Percentiles rank a stretch among this genome's conserved stretches.
These are phyloP conservation scores for Phoma herbarum DNA, from an alignment of 2,329 filamentous ascomycete genomes.

Conservation along the genomic window DNA sequence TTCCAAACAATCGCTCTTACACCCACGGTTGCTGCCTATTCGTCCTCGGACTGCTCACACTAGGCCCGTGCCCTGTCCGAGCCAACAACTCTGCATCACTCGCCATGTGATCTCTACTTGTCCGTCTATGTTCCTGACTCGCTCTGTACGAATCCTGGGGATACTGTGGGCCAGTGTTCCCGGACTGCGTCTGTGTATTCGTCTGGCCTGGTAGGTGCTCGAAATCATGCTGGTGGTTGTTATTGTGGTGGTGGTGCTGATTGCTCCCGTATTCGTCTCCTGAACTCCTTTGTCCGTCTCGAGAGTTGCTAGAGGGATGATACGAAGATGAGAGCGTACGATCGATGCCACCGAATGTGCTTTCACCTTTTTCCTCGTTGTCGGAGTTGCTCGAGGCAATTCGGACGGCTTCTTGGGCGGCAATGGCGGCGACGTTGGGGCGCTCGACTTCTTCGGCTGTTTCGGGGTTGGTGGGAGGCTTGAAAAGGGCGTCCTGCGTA, in stretches of 20 bases:
- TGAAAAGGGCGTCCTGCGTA: slow-evolving; percentile 38
- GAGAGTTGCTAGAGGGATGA: slow-evolving; percentile 4
- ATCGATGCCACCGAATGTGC: slow-evolving; percentile 10
- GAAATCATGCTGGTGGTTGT: slow-evolving; percentile 2
- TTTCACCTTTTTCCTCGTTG: slow-evolving; percentile 5
- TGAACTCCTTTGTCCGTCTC: slow-evolving; percentile 12
- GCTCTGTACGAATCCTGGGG: neutral
- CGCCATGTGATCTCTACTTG: slow-evolving; percentile 14
- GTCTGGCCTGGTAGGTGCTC: slow-evolving; percentile 9
- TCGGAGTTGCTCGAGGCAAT: neutral
- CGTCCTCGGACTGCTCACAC: slow-evolving; percentile 4
- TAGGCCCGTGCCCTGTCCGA: slow-evolving; percentile 8
- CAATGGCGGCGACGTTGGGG: slow-evolving; percentile 44
- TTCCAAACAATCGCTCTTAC: neutral
- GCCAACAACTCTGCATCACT: slow-evolving; percentile 16
- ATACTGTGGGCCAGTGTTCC: neutral
- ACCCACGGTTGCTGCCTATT: slow-evolving; percentile 16
- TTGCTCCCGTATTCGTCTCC: slow-evolving; percentile 2
- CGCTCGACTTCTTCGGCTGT: slow-evolving; percentile 39
- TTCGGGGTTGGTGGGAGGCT: slow-evolving; percentile 39
- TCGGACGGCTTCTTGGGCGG: slow-evolving; percentile 33
- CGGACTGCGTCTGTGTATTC: slow-evolving; percentile 3
- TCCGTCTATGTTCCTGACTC: slow-evolving; percentile 5
- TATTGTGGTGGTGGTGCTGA: neutral
- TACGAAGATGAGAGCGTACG: slow-evolving; percentile 5